A percentile compares a stretch with the other conserved stretches of the same genome.
phyloP scores from a whole-genome alignment of 306 rosid species.

The Aeschynomene evenia region DNA sequence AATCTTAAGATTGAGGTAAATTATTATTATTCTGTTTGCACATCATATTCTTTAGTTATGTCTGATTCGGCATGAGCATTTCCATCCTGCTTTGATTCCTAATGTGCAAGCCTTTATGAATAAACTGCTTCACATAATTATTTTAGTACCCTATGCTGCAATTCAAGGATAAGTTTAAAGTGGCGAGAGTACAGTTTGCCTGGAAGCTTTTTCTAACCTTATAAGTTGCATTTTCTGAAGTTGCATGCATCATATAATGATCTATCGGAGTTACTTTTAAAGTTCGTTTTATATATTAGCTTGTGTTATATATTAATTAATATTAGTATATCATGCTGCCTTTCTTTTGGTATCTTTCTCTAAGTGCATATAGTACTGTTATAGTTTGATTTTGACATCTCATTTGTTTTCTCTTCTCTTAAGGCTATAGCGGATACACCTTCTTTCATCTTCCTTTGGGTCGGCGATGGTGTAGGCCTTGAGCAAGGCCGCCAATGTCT shows the following conservation, averaged over 20 bases:
- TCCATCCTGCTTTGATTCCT: conserved; percentile 8
- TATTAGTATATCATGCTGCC: not conserved
- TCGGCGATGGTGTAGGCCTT: conserved; percentile 96
- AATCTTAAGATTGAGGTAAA: conserved; percentile 95
- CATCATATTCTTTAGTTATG: not conserved
- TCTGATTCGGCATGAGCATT: conserved; percentile 18
- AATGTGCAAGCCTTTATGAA: conserved; percentile 21
- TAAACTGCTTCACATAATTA: conserved; percentile 4
- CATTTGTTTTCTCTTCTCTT: conserved; percentile 24
- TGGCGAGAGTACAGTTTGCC: not conserved
- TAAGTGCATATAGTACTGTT: conserved; percentile 16
- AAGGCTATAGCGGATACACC: conserved; percentile 99
- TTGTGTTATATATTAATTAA: not conserved
- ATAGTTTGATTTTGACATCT: conserved; percentile 31
- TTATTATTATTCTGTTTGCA: conserved; percentile 19
- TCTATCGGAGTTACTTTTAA: not conserved
- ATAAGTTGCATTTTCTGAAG: conserved; percentile 14
- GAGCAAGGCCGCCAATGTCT: conserved; percentile 99
- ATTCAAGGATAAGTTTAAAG: conserved; percentile 9
- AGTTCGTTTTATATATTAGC: conserved; percentile 7
- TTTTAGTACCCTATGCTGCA: not conserved
- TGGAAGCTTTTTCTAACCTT: conserved; percentile 7
- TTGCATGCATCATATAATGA: conserved; percentile 7
- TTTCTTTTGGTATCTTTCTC: conserved; percentile 7
- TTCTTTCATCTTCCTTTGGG: conserved; percentile 99